Conservation (phyloP, 2,329 filamentous ascomycete genomes). For the Fusarium goolgardi region DNA sequence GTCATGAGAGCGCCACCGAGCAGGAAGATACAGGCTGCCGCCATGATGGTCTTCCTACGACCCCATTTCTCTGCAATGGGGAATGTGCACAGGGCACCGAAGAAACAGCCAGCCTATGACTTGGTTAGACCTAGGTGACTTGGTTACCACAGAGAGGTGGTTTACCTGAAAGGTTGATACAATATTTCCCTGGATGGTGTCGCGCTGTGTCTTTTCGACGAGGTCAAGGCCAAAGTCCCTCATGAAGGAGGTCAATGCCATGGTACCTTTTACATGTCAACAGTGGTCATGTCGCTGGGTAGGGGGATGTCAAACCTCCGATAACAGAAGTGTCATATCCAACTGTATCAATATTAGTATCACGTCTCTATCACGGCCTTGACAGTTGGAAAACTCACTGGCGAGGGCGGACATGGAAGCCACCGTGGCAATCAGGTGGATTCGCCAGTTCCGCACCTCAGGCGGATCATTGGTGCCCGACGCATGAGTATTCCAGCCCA, state of each 20-base stretch:
- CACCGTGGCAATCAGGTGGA: conserved; percentile 50
- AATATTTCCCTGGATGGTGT: conserved; percentile 54
- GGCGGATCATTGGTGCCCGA: conserved; percentile 54
- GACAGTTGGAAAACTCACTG: conserved; percentile 38
- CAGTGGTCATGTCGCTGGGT: neutral
- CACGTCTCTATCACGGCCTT: fast-evolving
- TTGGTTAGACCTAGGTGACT: neutral
- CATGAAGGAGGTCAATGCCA: conserved; percentile 53
- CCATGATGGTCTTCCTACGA: conserved; percentile 59
- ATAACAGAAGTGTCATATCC: conserved; percentile 56
- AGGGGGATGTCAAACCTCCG: conserved; percentile 40
- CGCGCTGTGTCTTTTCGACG: conserved; percentile 42
- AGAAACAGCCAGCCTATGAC: conserved; percentile 54
- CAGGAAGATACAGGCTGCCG: conserved; percentile 57
- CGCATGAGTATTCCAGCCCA: conserved; percentile 50
- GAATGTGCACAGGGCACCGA: conserved; percentile 56
- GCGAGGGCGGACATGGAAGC: conserved; percentile 52
- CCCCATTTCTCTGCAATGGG: conserved; percentile 61
- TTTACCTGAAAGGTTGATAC: conserved; percentile 52
- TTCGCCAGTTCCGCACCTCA: conserved; percentile 51
- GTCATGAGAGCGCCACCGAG: conserved; percentile 53
- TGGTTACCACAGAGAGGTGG: fast-evolving
- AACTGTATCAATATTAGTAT: conserved; percentile 30
- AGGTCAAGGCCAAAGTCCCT: conserved; percentile 51
- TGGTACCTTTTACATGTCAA: conserved; percentile 43